A percentile compares a stretch with the other conserved stretches of the same genome.
These are phyloP conservation scores for Lyophyllum semitale DNA, from an alignment of 768 basidiomycete genomes.

Conservation along the genomic window DNA sequence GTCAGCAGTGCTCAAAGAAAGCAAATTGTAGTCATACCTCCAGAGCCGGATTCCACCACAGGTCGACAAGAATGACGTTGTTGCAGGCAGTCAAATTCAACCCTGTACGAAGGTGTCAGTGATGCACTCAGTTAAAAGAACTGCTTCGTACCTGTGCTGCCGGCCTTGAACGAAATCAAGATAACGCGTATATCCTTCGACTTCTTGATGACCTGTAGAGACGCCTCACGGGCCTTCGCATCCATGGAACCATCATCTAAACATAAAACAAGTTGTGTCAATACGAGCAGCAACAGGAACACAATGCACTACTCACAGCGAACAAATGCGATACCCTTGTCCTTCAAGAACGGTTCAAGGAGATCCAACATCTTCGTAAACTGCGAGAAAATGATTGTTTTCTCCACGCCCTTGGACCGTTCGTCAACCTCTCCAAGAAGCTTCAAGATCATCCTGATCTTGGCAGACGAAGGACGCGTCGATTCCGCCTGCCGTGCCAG, in stretches of 20 bases:
- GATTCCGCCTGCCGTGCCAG: constrained; percentile 47
- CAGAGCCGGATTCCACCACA: constrained; percentile 95
- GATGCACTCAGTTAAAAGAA: constrained; percentile 6
- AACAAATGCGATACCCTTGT: constrained; percentile 68
- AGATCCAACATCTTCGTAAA: constrained; percentile 88
- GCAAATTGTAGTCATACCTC: constrained; percentile 52
- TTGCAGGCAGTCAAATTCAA: constrained; percentile 93
- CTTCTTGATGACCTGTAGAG: constrained; percentile 71
- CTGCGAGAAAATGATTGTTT: constrained; percentile 96
- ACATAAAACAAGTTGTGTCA: constrained; percentile 30
- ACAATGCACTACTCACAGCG: constrained; percentile 68
- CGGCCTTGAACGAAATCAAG: constrained; percentile 95
- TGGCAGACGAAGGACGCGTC: constrained; percentile 77
- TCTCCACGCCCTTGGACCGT: constrained; percentile 64
- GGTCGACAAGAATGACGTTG: constrained; percentile 89
- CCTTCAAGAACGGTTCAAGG: constrained; percentile 80
- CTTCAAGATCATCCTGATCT: constrained; percentile 81
- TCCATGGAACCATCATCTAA: constrained; percentile 90
- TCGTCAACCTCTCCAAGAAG: constrained; percentile 67
- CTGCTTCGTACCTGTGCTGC: constrained; percentile 72
- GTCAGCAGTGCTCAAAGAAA: background rate
- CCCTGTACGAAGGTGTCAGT: constrained; percentile 42
- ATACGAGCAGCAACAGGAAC: background rate
- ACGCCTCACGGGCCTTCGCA: constrained; percentile 71
- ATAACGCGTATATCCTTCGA: constrained; percentile 68